Base-by-base conservation (phyloP, 345 rosid genomes). In the Eucalyptus fibrosa region DNA sequence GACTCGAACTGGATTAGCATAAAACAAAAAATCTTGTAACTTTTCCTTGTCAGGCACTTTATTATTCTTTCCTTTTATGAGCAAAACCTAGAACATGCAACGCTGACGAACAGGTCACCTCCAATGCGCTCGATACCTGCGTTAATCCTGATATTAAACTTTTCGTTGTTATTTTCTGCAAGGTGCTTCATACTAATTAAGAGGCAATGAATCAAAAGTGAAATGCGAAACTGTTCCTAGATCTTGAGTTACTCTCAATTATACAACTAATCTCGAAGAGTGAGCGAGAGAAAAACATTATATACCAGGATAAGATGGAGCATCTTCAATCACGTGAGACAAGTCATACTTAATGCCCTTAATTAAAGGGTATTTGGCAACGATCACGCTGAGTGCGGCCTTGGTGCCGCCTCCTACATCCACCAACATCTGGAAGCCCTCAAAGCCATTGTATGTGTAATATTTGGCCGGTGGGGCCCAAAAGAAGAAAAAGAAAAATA, bases 371-470 rank as follows among this genome's bases (percentile, higher is more conserved):
- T 95, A 91, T 89, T 94, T 95, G 40, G 97, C 92, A 88, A 96
- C 90, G 51, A 97, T 97, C 95, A 95, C 91, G 82, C 89, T 92
- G 60, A 96, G 92, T 12, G 95, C 92, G 87, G 97, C 96, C 19
- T 98, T 99, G 67, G 90, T 95, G 86, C 99, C 96, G 59, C 99
- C 97, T 40, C 99, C 98, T 50, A 97, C 98, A 91, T 97, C 99
- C 12, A 96, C 99, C 88, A 97, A 67, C 4, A 96, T 93, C 16
- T 86, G 82, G 47, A 96, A 93, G 13, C 95, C 94, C 51, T 96
- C 95, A 7, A 96, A 96, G 60, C 98, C 99, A 21, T 91, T 93
- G 93, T 97, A 97, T 44, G n/a, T n/a, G n/a, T n/a, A n/a, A n/a
- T n/a, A n/a, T n/a, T n/a, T n/a, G n/a, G n/a, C n/a, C n/a, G n/a